Percentiles rank a stretch among this genome's conserved stretches.
Evolutionary conservation across 441 rosid species (phyloP).

Genomic region (Brassica balearica): DNA sequence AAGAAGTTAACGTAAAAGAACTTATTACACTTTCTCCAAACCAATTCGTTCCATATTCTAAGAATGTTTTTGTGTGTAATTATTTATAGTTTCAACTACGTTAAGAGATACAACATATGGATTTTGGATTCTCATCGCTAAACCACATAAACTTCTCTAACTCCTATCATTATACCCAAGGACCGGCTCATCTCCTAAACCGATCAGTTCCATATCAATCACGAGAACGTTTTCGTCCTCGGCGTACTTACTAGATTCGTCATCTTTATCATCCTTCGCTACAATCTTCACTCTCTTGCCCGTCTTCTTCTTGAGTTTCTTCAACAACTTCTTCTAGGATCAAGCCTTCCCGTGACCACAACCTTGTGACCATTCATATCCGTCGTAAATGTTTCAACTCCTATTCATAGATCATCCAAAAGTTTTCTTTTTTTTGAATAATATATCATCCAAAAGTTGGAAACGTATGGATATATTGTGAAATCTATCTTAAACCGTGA

Average conservation of each 20-base stretch:
- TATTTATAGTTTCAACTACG: conserved; percentile 1
- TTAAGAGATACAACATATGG: conserved; percentile 67
- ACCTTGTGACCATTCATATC: conserved; percentile 71
- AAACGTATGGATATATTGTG: not conserved
- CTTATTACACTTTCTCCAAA: not conserved
- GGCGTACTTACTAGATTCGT: conserved; percentile 2
- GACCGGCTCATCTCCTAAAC: conserved; percentile 26
- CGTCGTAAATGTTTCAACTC: conserved; percentile 70
- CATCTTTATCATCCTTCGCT: conserved; percentile 41
- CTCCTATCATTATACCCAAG: conserved; percentile 39
- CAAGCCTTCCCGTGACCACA: conserved; percentile 57
- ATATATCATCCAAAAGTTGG: not conserved
- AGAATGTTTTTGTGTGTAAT: not conserved
- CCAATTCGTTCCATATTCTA: conserved; percentile 5
- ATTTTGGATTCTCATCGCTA: conserved; percentile 81
- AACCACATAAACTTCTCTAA: conserved; percentile 54
- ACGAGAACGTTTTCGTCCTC: not conserved
- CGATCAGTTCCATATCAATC: conserved; percentile 29
- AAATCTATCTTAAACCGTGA: not conserved
- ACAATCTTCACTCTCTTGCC: conserved; percentile 67
- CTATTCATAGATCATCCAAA: conserved; percentile 39
- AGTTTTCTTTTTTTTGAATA: no score
- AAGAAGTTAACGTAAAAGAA: not conserved
- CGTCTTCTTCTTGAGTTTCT: conserved; percentile 74
- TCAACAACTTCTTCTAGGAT: conserved; percentile 62